Evolutionary conservation across 306 rosid species (phyloP), one percentile per base, ranked within the genome.

Genomic region (Notholithocarpus densiflorus): DNA sequence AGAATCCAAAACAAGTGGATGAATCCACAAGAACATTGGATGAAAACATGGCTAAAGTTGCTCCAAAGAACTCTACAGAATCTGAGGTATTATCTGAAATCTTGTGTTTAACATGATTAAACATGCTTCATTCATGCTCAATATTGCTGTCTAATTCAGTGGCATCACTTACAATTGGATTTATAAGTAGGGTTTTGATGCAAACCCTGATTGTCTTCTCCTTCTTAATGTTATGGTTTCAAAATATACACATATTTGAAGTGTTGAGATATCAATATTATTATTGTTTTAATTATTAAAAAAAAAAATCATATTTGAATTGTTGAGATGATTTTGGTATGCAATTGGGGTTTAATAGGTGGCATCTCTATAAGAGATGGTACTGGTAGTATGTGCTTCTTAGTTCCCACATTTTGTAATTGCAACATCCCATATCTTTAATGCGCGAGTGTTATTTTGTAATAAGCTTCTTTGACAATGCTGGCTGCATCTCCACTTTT

Each of bases 1-100:
- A 93, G 79, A 89, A 82, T 85, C 88, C 86, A 75, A 93, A 88
- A 82, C 96, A 82, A 73, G 80, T 60, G 79, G 97, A 93, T 68
- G 99, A 95, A 65, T 86, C 85, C 71, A 29, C 66, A 15, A 91
- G 93, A 82, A 65, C 80, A 54, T 54, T 78, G 10, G 98, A 93
- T 57, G 99, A 95, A 69, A 89, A 89, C n/a, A 21, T 73, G 37
- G 76, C 87, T 19, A 93, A 87, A 84, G 82, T 32, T 75, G 69
- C 87, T 74, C 57, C 77, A 14, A 89, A 86, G 85, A 82, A 59
- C 79, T 61, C 85, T 56, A 59, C 77, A 20, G 92, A 89, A 77
- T 68, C 88, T 32, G 99, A 95, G 99, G 99, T 95, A 90, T 27
- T 55, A 55, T 78, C 62, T 59, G 23, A 66, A 20, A 52, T 77